phyloP scores from a whole-genome alignment of 2,329 filamentous ascomycete species.

The Talaromyces pinophilus region DNA sequence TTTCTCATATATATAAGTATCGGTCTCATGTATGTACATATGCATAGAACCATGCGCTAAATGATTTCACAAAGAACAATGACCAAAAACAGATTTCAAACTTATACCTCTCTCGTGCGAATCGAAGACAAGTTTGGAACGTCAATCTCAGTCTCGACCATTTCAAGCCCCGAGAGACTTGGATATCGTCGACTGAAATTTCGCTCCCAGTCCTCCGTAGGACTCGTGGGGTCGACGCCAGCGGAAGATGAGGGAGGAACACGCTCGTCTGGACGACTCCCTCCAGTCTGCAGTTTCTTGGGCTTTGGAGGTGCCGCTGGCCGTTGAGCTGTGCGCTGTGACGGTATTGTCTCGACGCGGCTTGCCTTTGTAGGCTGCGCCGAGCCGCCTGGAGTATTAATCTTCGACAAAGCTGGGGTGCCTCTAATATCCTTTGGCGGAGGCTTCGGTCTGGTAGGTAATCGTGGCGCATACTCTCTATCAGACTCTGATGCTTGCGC shows the following conservation, averaged over 20 bases:
- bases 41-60: slow-evolving; percentile 10
- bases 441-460: slow-evolving; percentile 28
- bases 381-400: neutral
- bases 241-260: slow-evolving; percentile 28
- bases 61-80: slow-evolving; percentile 1
- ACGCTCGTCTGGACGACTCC: slow-evolving; percentile 28
- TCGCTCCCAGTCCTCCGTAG: slow-evolving; percentile 62
- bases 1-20: neutral
- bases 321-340: slow-evolving; percentile 39
- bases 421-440: slow-evolving; percentile 27
- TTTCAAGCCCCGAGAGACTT: slow-evolving; percentile 79
- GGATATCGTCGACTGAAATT: slow-evolving; percentile 86
- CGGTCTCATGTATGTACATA: slow-evolving; percentile 19
- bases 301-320: slow-evolving; percentile 63
- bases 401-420: slow-evolving; percentile 21
- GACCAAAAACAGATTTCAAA: neutral
- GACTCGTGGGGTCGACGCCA: slow-evolving; percentile 29
- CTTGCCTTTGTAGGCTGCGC: neutral
- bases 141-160: slow-evolving; percentile 72
- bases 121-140: slow-evolving; percentile 40
- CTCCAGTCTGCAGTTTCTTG: slow-evolving; percentile 56
- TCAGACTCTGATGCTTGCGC: slow-evolving; percentile 39
- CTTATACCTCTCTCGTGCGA: slow-evolving; percentile 45
- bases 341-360: slow-evolving; percentile 18
- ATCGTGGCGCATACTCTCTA: slow-evolving; percentile 21